These are phyloP conservation scores for Apocynum venetum DNA, from an alignment of 257 asterid species.

Conservation along the genomic window DNA sequence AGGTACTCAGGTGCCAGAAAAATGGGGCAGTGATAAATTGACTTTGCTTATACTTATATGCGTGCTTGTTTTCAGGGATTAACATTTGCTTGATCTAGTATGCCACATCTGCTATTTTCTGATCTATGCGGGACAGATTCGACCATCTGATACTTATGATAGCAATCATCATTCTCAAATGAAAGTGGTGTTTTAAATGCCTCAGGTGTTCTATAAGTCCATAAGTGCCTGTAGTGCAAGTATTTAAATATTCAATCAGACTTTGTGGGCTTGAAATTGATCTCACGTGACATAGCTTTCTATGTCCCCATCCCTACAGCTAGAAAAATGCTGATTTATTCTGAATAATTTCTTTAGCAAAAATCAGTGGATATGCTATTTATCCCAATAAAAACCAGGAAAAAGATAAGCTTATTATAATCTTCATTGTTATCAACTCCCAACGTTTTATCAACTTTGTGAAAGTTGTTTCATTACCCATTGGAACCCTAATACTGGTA, in stretches of 20 bases:
- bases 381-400: neutral
- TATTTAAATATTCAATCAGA: neutral
- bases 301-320: neutral
- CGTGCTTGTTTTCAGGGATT: neutral
- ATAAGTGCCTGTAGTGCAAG: neutral
- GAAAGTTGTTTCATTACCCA: neutral
- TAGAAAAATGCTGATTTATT: neutral
- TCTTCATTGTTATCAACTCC: neutral
- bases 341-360: neutral
- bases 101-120: neutral
- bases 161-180: neutral
- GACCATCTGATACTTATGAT: neutral
- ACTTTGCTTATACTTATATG: neutral
- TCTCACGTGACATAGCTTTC: neutral
- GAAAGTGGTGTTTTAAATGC: neutral
- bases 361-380: neutral
- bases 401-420: neutral
- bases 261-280: neutral
- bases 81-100: neutral
- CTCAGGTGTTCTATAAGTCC: neutral
- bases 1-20: neutral
- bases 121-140: neutral
- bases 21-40: neutral
- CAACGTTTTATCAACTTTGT: neutral
- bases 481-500: too few species aligned